phyloP scores from a whole-genome alignment of 495 filamentous ascomycete genomes.

The Penicillium crystallinum region DNA sequence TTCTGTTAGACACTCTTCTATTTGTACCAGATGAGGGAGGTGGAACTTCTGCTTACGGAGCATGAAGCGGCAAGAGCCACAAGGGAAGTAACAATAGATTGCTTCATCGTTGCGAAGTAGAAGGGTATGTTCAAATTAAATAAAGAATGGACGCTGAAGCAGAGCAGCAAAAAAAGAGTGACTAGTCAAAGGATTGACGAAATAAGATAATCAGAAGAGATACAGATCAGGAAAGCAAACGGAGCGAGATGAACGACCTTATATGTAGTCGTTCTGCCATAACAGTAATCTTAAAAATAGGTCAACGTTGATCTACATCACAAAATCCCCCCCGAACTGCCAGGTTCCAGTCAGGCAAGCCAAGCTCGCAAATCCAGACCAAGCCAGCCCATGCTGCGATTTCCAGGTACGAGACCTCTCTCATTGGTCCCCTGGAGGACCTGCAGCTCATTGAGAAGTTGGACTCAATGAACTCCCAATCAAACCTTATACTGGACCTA shows the following conservation, averaged over 20 bases:
- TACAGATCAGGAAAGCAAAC: neutral
- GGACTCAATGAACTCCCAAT: neutral
- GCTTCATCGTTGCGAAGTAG: slow-evolving; percentile 24
- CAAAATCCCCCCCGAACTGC: neutral
- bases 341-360: neutral
- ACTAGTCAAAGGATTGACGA: neutral
- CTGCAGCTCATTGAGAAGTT: neutral
- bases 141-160: slow-evolving; percentile 5
- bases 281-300: neutral
- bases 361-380: neutral
- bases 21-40: neutral
- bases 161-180: slow-evolving; percentile 2
- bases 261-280: neutral
- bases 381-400: neutral
- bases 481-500: neutral
- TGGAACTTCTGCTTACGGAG: slow-evolving; percentile 3
- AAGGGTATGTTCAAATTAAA: neutral
- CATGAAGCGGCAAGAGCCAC: slow-evolving; percentile 23
- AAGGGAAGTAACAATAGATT: slow-evolving; percentile 23
- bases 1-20: neutral
- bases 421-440: neutral
- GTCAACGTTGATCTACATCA: neutral
- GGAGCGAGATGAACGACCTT: neutral
- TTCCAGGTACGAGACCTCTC: neutral
- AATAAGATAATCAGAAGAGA: neutral